phyloP scores from a whole-genome alignment of 1,284 basidiomycete species.

The Apiotrichum brassicae region DNA sequence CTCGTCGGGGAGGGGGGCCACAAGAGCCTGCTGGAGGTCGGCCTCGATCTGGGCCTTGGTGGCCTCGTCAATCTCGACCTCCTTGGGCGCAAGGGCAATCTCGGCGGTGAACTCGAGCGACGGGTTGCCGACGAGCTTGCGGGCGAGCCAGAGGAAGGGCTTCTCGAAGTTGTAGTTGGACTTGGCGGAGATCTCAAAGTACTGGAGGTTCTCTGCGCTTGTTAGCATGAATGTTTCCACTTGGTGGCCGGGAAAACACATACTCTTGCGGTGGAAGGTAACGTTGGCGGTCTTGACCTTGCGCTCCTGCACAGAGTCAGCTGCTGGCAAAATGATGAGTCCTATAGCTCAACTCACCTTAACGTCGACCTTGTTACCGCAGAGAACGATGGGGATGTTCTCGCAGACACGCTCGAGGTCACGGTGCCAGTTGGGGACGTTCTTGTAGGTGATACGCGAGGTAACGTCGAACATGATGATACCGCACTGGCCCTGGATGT shows the following conservation, averaged over 20 bases:
- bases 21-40: slow-evolving; percentile 59
- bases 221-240: slow-evolving; percentile 1
- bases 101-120: slow-evolving; percentile 92
- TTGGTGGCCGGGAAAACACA: slow-evolving; percentile 1
- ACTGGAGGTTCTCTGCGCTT: slow-evolving; percentile 79
- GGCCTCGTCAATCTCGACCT: slow-evolving; percentile 73
- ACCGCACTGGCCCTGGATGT: slow-evolving; percentile 98
- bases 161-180: slow-evolving; percentile 99
- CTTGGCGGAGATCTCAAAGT: slow-evolving; percentile 99
- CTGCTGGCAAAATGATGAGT: slow-evolving; percentile 41
- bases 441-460: slow-evolving; percentile 99
- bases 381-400: slow-evolving; percentile 98
- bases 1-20: slow-evolving; percentile 48
- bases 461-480: slow-evolving; percentile 99
- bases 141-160: slow-evolving; percentile 98
- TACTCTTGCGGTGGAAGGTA: slow-evolving; percentile 98
- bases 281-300: slow-evolving; percentile 99
- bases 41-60: slow-evolving; percentile 77
- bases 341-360: slow-evolving; percentile 51
- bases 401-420: slow-evolving; percentile 99
- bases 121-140: slow-evolving; percentile 93
- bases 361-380: slow-evolving; percentile 99
- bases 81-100: slow-evolving; percentile 89
- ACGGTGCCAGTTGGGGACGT: slow-evolving; percentile 99
- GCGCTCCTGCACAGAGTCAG: slow-evolving; percentile 60